phyloP scores from a whole-genome alignment of 371 early-diverging fungal genomes.

The Mucor circinelloides region DNA sequence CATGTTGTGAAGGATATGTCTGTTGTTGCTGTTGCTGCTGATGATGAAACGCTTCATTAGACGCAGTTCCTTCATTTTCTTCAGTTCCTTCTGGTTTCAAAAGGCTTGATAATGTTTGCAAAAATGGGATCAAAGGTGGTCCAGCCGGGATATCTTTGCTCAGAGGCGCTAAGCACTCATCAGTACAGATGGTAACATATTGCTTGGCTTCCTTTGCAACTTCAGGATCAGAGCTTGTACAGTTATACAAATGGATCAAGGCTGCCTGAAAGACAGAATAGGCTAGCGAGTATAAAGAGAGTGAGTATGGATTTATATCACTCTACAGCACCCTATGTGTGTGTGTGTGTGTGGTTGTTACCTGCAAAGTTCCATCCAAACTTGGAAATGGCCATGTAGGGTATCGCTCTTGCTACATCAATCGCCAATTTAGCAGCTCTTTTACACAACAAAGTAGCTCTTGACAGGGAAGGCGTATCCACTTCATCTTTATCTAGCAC shows the following conservation, averaged over 20 bases:
- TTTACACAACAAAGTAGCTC: constrained; percentile 42
- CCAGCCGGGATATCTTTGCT: constrained; percentile 34
- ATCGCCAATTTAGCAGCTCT: constrained; percentile 54
- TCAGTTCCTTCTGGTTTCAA: constrained; percentile 5
- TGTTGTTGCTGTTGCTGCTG: constrained; percentile 4
- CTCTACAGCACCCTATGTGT: too few relatives aligned
- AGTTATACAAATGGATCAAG: constrained; percentile 46
- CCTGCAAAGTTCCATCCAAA: constrained; percentile 52
- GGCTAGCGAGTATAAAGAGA: constrained; percentile 19
- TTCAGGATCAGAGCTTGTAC: constrained; percentile 30
- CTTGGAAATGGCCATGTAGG: constrained; percentile 27
- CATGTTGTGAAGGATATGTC: background rate
- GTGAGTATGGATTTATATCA: too few relatives aligned
- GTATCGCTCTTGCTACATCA: constrained; percentile 48
- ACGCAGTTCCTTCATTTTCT: background rate
- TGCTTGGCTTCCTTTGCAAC: constrained; percentile 30
- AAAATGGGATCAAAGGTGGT: constrained; percentile 35
- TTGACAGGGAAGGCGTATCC: constrained; percentile 14
- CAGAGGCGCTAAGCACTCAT: constrained; percentile 39
- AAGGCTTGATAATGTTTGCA: constrained; percentile 31
- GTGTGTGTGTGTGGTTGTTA: constrained; percentile 3
- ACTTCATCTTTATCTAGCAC: constrained; percentile 16
- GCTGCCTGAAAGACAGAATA: constrained; percentile 49
- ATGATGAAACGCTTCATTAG: background rate
- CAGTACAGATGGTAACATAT: constrained; percentile 33